Base-by-base conservation (phyloP, 192 early-diverging fungal genomes). In the Mortierella alpina region DNA sequence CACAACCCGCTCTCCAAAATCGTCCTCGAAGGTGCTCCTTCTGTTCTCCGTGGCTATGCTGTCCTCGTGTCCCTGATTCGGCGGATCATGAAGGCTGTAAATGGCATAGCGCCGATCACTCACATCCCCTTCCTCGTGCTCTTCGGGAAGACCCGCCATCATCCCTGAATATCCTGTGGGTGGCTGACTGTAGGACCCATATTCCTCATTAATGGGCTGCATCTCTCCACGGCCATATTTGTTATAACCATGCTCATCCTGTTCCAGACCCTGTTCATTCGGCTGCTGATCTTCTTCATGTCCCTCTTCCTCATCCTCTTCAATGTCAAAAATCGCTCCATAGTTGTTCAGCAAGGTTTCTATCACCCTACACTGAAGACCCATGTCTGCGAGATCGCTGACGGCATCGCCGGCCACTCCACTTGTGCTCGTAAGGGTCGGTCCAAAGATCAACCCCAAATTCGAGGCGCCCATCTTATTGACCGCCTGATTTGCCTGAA, bases 391-490 rank as follows among this genome's bases (percentile, higher is more conserved):
- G 14, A 87, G 73, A n/a, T 82, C 75, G n/a, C 82, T 61, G 40
- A 69, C 69, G 22, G 84, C 85, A 51, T 85, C 86, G 45, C 70
- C 69, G 42, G 72, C 91, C 9, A 15, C 50, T 13, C 73, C 65
- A 53, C 66, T 68, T 6, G 75, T 64, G 44, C 68, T 69, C 66
- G 95, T 83, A 50, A 96, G 77, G 7, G 96, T 98, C 13, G 96
- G 95, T 9, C 96, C 96, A 92, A 97, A 98, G 9, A 99, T 93
- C 54, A 98, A 95, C 39, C 93, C 86, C 56, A 99, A 84, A 72
- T 99, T 99, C 45, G 89, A 84, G 13, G 89, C 84, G 41, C 88
- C 91, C 97, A 99, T 99, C 85, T 93, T 94, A 68, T 96, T 99
- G 20, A 87, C 86, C 41, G 84, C 80, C 70, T 96, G 91, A 65